Conservation (phyloP, 208 protist genomes). For the Phytomonas francai region DNA sequence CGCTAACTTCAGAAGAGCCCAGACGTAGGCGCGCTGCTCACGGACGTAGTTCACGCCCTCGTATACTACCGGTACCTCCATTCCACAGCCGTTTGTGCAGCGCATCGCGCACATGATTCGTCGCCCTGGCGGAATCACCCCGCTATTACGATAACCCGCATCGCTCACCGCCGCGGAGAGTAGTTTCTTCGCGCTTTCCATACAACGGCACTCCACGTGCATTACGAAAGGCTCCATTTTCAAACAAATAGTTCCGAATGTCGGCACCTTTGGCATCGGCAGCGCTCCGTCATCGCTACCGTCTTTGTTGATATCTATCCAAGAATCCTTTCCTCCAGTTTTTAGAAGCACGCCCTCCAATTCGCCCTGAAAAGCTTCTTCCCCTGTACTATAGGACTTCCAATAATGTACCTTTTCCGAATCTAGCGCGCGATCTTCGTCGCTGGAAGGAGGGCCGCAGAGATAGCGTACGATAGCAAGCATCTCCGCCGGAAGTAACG, state of each 20-base stretch:
- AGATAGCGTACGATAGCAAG: slow-evolving; percentile 41
- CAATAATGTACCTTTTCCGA: not conserved
- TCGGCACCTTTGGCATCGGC: slow-evolving; percentile 19
- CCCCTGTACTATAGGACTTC: not conserved
- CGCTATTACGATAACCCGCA: slow-evolving; percentile 80
- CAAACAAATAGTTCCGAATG: slow-evolving; percentile 42
- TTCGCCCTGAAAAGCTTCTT: slow-evolving; percentile 30
- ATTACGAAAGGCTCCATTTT: slow-evolving; percentile 89
- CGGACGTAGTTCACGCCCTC: slow-evolving; percentile 56
- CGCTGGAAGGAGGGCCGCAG: slow-evolving; percentile 24
- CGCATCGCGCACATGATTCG: slow-evolving; percentile 81
- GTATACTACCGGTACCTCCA: slow-evolving; percentile 74
- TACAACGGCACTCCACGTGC: slow-evolving; percentile 79
- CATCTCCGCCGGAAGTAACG: slow-evolving; percentile 55
- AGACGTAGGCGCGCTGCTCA: slow-evolving; percentile 55
- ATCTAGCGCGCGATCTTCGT: slow-evolving; percentile 8
- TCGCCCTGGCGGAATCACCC: slow-evolving; percentile 67
- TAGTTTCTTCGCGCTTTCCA: slow-evolving; percentile 64
- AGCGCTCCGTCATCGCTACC: not conserved
- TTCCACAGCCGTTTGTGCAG: slow-evolving; percentile 39
- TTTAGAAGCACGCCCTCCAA: slow-evolving; percentile 37
- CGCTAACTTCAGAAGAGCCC: slow-evolving; percentile 49
- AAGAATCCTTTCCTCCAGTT: too few species aligned
- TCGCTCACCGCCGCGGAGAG: slow-evolving; percentile 61
- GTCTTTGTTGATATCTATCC: too few species aligned